These are phyloP conservation scores for Halenospora varia DNA, from an alignment of 495 filamentous ascomycete species.

Conservation along the genomic window DNA sequence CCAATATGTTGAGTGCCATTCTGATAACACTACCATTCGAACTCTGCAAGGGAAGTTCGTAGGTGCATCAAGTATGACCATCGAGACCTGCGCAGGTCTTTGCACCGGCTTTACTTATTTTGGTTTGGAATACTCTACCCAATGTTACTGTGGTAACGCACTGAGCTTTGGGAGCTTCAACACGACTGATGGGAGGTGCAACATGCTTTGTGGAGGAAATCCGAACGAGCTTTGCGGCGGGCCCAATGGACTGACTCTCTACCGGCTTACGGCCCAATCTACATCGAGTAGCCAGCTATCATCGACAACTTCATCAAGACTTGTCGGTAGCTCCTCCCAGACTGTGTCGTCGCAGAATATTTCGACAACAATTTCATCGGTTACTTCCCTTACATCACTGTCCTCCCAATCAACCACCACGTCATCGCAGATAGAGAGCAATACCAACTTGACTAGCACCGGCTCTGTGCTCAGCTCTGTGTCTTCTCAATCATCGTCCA, in stretches of 20 bases:
- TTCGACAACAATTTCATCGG: background rate
- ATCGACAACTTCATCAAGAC: background rate
- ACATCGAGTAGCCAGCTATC: background rate
- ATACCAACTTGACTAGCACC: no score
- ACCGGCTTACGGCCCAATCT: background rate
- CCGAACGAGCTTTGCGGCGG: constrained; percentile 37
- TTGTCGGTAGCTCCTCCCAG: background rate
- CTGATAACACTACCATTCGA: background rate
- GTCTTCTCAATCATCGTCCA: no score
- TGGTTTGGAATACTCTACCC: constrained; percentile 42
- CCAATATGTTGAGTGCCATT: background rate
- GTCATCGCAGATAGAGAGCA: no score
- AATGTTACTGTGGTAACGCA: constrained; percentile 40
- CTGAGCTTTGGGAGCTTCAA: constrained; percentile 23
- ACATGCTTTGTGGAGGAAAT: constrained; percentile 35
- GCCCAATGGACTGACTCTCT: constrained; percentile 31
- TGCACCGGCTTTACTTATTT: constrained; percentile 42
- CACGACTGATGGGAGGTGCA: background rate
- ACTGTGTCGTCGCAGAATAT: background rate
- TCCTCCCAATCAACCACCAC: background rate
- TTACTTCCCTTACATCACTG: background rate
- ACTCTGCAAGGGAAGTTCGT: background rate
- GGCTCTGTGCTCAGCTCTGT: no score
- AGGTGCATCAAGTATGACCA: constrained; percentile 32
- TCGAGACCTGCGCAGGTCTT: constrained; percentile 41